Base-by-base conservation (phyloP, 2,329 filamentous ascomycete genomes). In the Catunica adiposa region DNA sequence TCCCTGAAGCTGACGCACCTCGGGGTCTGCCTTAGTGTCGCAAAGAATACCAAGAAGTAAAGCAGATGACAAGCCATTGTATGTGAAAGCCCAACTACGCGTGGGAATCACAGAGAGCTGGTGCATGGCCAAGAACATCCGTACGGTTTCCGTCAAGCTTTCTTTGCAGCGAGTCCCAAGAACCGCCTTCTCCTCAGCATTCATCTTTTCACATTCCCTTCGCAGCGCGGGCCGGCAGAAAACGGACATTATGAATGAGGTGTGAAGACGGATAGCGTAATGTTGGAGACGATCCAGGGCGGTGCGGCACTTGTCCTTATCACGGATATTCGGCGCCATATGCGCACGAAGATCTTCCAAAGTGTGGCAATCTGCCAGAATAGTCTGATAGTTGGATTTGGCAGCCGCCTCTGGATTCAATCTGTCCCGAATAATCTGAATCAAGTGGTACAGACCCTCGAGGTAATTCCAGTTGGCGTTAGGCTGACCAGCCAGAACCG, bases 111-210 rank as follows among this genome's bases (percentile, higher is more conserved):
- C 76, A 1, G 79, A 82, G 29, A 83, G 68, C 60, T 82, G 79
- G 64, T 83, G 79, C 80, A 83, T 83, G 15, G 79, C 77, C 22
- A 83, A 68, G 62, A 83, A 83, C 79, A 83, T 83, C 42, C 78
- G 74, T 9, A 83, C 79, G 11, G 79, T 83, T 63, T 83, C 79
- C 4, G 77, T 77, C 25, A 83, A 68, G 62, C 82, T 82, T 15
- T 70, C 66, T 63, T 80, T 81, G 69, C 80, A 83, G 57, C 74
- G 73, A 26, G 77, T 73, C 1, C 76, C 75, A 0, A 83, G 68
- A 1, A 72, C 66, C 47, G 70, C 70, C 61, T 79, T 80, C 61
- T 83, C 78, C 1, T 69, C 62, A 0, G 69, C 62, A 3, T 73
- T 71, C 42, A 82, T 70, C 8, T 69, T 67, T 22, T 52, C 50